These are phyloP conservation scores for Chytriomyces confervae DNA, from an alignment of 192 early-diverging fungal genomes.

Conservation along the genomic window DNA sequence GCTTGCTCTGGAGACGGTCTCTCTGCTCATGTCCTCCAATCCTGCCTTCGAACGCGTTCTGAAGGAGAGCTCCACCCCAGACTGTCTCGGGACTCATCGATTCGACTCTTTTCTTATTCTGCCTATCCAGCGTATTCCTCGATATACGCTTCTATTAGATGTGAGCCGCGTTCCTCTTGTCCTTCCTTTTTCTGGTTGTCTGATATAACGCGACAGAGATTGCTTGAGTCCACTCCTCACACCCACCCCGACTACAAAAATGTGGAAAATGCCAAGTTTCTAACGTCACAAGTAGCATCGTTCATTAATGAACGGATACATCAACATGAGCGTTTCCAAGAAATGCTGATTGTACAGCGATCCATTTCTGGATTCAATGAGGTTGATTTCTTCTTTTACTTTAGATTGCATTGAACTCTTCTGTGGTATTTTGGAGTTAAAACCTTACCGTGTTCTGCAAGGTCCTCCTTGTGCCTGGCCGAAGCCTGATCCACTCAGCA, in stretches of 20 bases:
- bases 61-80: background rate
- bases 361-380: conserved; percentile 66
- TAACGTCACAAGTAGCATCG: conserved; percentile 69
- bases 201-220: background rate
- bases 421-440: too few species aligned
- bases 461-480: conserved; percentile 71
- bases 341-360: conserved; percentile 74
- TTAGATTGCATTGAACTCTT: too few species aligned
- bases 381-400: too few species aligned
- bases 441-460: conserved; percentile 17
- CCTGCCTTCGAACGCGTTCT: background rate
- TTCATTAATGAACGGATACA: conserved; percentile 83
- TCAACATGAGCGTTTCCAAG: conserved; percentile 75
- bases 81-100: conserved; percentile 41
- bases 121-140: conserved; percentile 91
- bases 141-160: conserved; percentile 84
- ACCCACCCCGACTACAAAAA: conserved; percentile 78
- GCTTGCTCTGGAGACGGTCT: background rate
- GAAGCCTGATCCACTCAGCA: conserved; percentile 69
- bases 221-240: conserved; percentile 60
- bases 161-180: conserved; percentile 59
- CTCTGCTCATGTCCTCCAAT: background rate
- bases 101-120: conserved; percentile 82
- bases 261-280: conserved; percentile 65
- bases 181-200: conserved; percentile 11